A percentile compares a stretch with the other conserved stretches of the same genome.
Evolutionary conservation across 306 rosid genomes (phyloP).

Genomic region (Trifolium fragiferum): DNA sequence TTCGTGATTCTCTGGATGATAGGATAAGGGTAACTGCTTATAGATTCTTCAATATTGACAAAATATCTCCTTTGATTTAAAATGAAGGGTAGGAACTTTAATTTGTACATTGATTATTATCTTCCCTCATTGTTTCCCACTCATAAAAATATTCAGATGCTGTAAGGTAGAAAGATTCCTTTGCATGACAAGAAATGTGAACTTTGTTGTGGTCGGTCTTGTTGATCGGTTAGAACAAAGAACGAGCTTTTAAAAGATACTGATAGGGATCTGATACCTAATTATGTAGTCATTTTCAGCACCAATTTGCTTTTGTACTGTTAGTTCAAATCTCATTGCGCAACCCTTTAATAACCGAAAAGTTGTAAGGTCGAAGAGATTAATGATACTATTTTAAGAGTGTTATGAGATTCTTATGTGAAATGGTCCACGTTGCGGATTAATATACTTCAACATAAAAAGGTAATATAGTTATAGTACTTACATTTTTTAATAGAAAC

Average conservation of each 20-base stretch:
- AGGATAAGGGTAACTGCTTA: background rate
- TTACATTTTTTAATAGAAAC: background rate
- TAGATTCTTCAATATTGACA: constrained; percentile 18
- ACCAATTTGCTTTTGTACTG: too few relatives aligned
- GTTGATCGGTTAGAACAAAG: background rate
- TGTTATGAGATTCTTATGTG: too few relatives aligned
- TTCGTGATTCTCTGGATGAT: background rate
- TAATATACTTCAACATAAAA: too few relatives aligned
- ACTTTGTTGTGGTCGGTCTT: background rate
- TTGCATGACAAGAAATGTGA: constrained; percentile 13
- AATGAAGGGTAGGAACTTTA: too few relatives aligned
- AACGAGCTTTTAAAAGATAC: background rate
- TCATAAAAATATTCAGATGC: constrained; percentile 28
- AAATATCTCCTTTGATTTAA: too few relatives aligned
- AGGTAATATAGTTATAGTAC: too few relatives aligned
- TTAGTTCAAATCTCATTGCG: too few relatives aligned
- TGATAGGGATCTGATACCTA: background rate
- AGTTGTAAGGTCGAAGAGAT: too few relatives aligned
- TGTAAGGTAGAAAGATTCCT: constrained; percentile 20
- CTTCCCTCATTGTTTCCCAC: constrained; percentile 32
- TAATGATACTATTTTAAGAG: too few relatives aligned
- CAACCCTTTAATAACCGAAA: too few relatives aligned
- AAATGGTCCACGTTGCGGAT: too few relatives aligned
- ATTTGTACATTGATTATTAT: too few relatives aligned
- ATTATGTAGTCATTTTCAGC: background rate